A percentile compares a stretch with the other conserved stretches of the same genome.
Evolutionary conservation across 108 stramenopile genomes (phyloP).

Genomic region (Chaetoceros muelleri): DNA sequence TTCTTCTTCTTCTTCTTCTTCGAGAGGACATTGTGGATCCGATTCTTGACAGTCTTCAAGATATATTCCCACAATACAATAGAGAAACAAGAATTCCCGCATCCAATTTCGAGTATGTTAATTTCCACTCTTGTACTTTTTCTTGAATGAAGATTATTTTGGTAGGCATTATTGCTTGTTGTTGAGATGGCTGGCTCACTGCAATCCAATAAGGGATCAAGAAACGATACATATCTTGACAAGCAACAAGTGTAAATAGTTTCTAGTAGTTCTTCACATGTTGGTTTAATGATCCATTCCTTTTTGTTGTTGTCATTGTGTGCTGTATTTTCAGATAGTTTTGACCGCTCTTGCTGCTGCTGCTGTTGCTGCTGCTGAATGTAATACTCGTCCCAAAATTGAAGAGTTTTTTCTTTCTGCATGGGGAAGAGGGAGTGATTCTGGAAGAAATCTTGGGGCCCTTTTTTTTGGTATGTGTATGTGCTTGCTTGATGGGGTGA

Average conservation of each 20-base stretch:
- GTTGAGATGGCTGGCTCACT: too few relatives aligned
- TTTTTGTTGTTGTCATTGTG: constrained; percentile 8
- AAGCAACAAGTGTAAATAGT: constrained; percentile 8
- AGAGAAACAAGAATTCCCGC: constrained; percentile 53
- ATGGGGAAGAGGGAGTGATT: too few relatives aligned
- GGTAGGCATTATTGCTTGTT: too few relatives aligned
- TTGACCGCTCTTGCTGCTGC: neutral
- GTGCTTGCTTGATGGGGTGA: too few relatives aligned
- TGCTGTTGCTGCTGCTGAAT: constrained; percentile 8
- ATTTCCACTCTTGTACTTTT: constrained; percentile 4
- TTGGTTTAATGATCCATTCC: constrained; percentile 35
- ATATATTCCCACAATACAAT: constrained; percentile 31
- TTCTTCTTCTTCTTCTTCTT: too few relatives aligned
- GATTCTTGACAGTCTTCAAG: too few relatives aligned
- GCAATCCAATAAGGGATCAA: too few relatives aligned
- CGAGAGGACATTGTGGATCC: too few relatives aligned
- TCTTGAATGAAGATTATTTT: constrained; percentile 7
- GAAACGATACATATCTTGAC: too few relatives aligned
- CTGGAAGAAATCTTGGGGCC: too few relatives aligned
- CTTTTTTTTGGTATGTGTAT: too few relatives aligned
- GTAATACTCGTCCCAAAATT: constrained; percentile 64
- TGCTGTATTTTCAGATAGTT: neutral
- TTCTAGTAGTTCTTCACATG: constrained; percentile 22
- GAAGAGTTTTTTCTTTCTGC: constrained; percentile 49
- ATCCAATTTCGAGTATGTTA: constrained; percentile 59